Conservation (phyloP, 768 basidiomycete genomes). For the Rhodosporidiobolus sp. region DNA sequence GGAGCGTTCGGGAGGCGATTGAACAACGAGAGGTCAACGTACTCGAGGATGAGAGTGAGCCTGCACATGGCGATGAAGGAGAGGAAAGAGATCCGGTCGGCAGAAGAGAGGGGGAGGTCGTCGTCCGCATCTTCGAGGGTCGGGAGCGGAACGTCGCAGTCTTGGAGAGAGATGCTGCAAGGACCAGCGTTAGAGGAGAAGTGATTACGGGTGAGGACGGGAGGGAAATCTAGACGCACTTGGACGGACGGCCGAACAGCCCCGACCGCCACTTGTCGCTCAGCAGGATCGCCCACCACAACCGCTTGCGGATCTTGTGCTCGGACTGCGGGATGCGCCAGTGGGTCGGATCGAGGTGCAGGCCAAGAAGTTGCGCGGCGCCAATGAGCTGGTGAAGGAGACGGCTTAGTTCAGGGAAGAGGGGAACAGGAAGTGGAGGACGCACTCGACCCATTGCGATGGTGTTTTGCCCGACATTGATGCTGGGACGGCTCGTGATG, state of each 20-base stretch:
- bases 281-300: conserved; percentile 35
- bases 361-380: conserved; percentile 36
- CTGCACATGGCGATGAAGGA: conserved; percentile 30
- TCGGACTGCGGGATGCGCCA: conserved; percentile 31
- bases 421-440: background rate
- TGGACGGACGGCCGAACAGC: conserved; percentile 10
- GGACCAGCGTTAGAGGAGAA: background rate
- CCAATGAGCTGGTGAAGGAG: background rate
- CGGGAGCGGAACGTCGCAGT: conserved; percentile 17
- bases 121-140: background rate
- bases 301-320: conserved; percentile 18
- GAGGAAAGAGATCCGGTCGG: conserved; percentile 4
- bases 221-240: background rate
- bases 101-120: background rate
- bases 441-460: conserved; percentile 22
- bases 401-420: background rate
- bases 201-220: background rate
- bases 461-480: conserved; percentile 31
- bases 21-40: background rate
- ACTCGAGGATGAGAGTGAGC: conserved; percentile 32
- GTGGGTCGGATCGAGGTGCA: conserved; percentile 32
- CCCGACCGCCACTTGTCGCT: conserved; percentile 22
- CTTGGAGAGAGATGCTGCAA: background rate
- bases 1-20: conserved; percentile 12
- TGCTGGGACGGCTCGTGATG: conserved; percentile 24